phyloP scores from a whole-genome alignment of 441 rosid genomes.

The Theobroma grandiflorum region DNA sequence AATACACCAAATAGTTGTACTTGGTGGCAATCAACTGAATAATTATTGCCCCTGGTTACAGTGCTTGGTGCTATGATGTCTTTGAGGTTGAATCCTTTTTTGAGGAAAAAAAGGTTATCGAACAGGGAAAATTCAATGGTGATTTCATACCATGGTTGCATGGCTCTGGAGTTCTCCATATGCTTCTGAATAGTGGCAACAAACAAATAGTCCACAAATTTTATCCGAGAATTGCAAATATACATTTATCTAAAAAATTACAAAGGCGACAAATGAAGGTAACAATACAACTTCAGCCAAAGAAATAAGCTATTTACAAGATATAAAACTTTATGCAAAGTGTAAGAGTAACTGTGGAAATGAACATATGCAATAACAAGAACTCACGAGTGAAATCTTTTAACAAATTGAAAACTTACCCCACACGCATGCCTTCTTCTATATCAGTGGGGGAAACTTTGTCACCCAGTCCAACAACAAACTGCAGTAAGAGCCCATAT shows the following conservation, averaged over 20 bases:
- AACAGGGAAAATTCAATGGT: background rate
- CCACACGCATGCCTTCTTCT: constrained; percentile 99
- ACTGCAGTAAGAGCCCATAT: constrained; percentile 47
- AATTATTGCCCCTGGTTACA: constrained; percentile 6
- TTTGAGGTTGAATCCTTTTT: background rate
- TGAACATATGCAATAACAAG: background rate
- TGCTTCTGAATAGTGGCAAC: background rate
- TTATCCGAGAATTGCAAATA: background rate
- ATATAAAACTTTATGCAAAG: background rate
- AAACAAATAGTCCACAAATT: background rate
- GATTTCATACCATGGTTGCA: background rate
- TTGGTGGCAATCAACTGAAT: background rate
- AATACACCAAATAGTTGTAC: background rate
- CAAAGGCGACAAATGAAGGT: background rate
- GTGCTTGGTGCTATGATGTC: background rate
- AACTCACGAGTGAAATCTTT: background rate
- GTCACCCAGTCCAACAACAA: constrained; percentile 99
- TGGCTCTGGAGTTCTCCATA: background rate
- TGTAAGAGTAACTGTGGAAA: constrained; percentile 5
- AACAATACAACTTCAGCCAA: background rate
- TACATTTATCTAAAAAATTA: background rate
- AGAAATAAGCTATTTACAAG: constrained; percentile 7
- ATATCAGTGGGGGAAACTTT: constrained; percentile 98
- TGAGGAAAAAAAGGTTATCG: background rate
- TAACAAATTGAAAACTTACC: constrained; percentile 55